Conservation (phyloP, 306 rosid species). For the Citrullus amarus region DNA sequence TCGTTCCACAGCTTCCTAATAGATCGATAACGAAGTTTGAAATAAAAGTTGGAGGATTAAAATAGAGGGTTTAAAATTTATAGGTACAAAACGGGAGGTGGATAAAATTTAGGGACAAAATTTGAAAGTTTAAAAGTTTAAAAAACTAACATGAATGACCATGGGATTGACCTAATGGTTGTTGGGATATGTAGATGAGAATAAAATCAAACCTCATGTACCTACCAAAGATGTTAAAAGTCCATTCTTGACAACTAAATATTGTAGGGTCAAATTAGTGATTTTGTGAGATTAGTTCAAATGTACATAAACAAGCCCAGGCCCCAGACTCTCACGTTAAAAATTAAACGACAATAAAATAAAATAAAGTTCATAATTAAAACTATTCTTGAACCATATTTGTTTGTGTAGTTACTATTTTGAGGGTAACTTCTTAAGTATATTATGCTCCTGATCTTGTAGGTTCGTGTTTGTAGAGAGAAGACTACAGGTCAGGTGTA, state of each 20-base stretch:
- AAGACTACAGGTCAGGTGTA: conserved; percentile 70
- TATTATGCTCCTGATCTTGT: conserved; percentile 29
- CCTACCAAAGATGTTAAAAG: neutral
- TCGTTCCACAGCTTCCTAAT: neutral
- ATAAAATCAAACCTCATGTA: neutral
- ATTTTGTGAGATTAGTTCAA: neutral
- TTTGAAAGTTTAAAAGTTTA: neutral
- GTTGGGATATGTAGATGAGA: neutral
- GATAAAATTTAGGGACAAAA: neutral
- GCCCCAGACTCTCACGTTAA: neutral
- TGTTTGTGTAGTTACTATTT: neutral
- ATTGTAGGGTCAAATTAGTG: neutral
- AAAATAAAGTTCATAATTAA: neutral
- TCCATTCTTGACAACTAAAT: neutral
- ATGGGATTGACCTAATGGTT: neutral
- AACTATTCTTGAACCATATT: neutral
- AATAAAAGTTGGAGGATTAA: neutral
- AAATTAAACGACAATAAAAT: neutral
- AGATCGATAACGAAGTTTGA: neutral
- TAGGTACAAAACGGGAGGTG: neutral
- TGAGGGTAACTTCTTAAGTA: neutral
- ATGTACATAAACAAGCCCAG: neutral
- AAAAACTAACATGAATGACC: neutral
- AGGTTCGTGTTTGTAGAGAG: conserved; percentile 96
- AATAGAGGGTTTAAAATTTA: neutral